phyloP scores from a whole-genome alignment of 2,329 filamentous ascomycete species.

The Xylaria arbuscula region DNA sequence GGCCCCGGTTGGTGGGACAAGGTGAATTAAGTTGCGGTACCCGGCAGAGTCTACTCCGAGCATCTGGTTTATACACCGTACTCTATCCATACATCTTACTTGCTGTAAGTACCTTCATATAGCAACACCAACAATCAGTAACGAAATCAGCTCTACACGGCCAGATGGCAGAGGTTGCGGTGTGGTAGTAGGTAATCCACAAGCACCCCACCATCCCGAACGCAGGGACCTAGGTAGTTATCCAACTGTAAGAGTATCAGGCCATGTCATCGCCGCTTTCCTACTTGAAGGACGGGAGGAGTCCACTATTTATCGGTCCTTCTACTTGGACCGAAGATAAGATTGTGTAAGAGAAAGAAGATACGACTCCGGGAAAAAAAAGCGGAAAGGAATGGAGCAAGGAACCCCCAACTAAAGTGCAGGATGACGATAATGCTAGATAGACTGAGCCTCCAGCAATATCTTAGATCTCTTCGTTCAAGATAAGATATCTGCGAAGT shows the following conservation, averaged over 20 bases:
- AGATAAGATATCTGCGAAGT: background rate
- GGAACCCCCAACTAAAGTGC: background rate
- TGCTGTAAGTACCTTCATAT: background rate
- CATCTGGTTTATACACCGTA: background rate
- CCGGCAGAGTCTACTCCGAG: background rate
- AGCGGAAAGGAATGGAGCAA: background rate
- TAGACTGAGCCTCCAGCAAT: background rate
- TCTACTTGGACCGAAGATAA: background rate
- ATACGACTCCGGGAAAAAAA: background rate
- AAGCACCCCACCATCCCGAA: background rate
- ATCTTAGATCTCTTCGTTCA: background rate
- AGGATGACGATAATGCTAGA: background rate
- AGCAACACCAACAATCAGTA: background rate
- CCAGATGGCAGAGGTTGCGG: slow-evolving; percentile 3
- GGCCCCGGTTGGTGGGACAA: slow-evolving; percentile 10
- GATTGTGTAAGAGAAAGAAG: background rate
- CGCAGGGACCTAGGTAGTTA: background rate
- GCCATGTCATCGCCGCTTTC: background rate
- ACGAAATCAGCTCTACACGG: background rate
- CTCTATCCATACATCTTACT: background rate
- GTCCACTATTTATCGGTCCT: background rate
- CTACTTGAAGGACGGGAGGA: background rate
- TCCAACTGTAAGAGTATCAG: background rate
- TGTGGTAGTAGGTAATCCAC: slow-evolving; percentile 6
- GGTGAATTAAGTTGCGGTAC: background rate